Base-by-base conservation (phyloP, 2,329 filamentous ascomycete species). In the Colletotrichum liaoningense region DNA sequence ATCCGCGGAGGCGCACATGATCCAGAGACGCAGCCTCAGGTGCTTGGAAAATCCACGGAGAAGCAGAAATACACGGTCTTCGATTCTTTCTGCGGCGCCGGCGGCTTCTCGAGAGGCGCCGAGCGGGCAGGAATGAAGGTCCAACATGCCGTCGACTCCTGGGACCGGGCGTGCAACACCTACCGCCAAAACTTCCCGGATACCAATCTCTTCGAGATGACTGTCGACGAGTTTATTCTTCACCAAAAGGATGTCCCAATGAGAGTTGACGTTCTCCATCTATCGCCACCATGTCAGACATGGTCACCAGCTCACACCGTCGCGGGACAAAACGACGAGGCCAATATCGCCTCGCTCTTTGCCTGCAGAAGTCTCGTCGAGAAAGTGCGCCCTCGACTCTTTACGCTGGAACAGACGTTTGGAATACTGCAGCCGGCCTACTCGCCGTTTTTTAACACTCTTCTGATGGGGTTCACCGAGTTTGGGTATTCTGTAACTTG, bases 361-460 rank as follows among this genome's bases (percentile, higher is more conserved):
- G 83, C 86, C 0, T 90, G 89, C 64, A 82, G 85, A 1, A 80
- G 87, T 4, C 80, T 95, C 0, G 82, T 96, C 0, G 81, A 87
- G 5, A 87, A 88, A 46, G 80, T 88, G 0, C 88, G 86, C 0
- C 94, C 95, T 0, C 87, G 94, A 0, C 79, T 97, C 0, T 88
- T 94, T 1, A 97, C 94, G 0, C 83, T 97, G 0, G 95, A 97
- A 77, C 93, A 97, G 78, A 95, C 94, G 0, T 91, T 90, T 65
- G 94, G 94, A 0, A 87, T 97, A 1, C 80, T 89, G 0, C 84
- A 86, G 26, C 0, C 8, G 6, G 65, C 46, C 19, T 81, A 87
- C 0, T 81, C 85, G 0, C 90, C 92, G 67, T 91, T 88, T 65
- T 92, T 95, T 59, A 84, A 88, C 52, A 82, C 86, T 0, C 81